These are phyloP conservation scores for Chrysoporthe deuterocubensis DNA, from an alignment of 2,329 filamentous ascomycete genomes.

Conservation along the genomic window DNA sequence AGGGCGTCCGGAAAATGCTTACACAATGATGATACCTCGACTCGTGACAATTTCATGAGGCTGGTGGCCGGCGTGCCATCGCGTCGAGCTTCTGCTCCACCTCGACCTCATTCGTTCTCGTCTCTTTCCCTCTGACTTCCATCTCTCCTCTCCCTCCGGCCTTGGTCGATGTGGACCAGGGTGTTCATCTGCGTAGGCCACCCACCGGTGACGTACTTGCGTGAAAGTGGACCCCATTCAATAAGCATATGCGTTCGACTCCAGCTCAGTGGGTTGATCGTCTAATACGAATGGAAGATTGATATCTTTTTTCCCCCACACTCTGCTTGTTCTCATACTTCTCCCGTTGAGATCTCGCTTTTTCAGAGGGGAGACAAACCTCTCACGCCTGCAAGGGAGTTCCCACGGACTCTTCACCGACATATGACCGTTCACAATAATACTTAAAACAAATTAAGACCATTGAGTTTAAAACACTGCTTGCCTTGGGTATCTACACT, in stretches of 20 bases:
- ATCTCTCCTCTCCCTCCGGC: neutral
- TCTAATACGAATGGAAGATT: constrained; percentile 52
- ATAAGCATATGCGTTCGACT: constrained; percentile 50
- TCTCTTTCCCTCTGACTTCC: neutral
- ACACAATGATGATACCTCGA: constrained; percentile 17
- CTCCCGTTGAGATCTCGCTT: constrained; percentile 48
- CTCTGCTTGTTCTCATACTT: constrained; percentile 49
- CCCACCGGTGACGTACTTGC: neutral
- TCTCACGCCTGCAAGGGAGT: neutral
- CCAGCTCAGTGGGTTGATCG: constrained; percentile 46
- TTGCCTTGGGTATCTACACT: constrained; percentile 12
- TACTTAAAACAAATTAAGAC: neutral
- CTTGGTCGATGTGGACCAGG: neutral
- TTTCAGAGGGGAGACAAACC: constrained; percentile 50
- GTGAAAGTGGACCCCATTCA: constrained; percentile 37
- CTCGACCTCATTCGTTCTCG: neutral
- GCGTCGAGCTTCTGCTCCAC: no score
- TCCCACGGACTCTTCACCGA: neutral
- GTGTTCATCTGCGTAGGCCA: neutral
- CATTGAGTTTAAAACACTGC: neutral
- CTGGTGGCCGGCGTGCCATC: neutral
- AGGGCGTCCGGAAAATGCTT: constrained; percentile 21
- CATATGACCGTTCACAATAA: neutral
- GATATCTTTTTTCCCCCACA: constrained; percentile 44
- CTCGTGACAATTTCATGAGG: constrained; percentile 13